These are phyloP conservation scores for Herpetospermum pedunculosum DNA, from an alignment of 306 rosid species.

Conservation along the genomic window DNA sequence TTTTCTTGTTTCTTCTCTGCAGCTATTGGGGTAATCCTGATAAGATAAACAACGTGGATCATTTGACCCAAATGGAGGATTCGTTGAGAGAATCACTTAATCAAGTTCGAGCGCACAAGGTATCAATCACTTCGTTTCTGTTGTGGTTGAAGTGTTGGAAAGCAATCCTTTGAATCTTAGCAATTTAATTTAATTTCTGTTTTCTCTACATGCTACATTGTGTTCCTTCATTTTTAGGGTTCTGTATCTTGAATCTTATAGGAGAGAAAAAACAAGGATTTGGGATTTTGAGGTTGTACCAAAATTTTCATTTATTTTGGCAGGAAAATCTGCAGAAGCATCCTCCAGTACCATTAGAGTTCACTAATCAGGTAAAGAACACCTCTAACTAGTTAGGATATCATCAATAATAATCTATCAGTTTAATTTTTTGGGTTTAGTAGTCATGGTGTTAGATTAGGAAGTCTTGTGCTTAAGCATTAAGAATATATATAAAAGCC, in stretches of 20 bases:
- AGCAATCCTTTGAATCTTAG: background rate
- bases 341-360: constrained; percentile 55
- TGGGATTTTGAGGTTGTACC: background rate
- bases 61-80: constrained; percentile 66
- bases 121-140: constrained; percentile 16
- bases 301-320: constrained; percentile 1
- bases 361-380: constrained; percentile 63
- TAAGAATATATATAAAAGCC: background rate
- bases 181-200: background rate
- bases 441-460: background rate
- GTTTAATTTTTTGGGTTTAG: background rate
- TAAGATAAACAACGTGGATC: constrained; percentile 52
- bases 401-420: background rate
- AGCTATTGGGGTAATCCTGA: constrained; percentile 58
- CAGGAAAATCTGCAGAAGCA: constrained; percentile 73
- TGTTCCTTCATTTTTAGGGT: background rate
- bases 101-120: constrained; percentile 61
- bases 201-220: background rate
- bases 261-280: background rate
- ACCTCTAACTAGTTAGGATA: background rate
- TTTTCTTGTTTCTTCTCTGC: constrained; percentile 19
- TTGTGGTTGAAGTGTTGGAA: background rate
- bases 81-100: constrained; percentile 60
- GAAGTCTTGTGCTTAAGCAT: background rate
- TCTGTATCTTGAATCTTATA: background rate